phyloP scores from a whole-genome alignment of 1,139 yeast species.

The Blastobotrys illinoisensis region DNA sequence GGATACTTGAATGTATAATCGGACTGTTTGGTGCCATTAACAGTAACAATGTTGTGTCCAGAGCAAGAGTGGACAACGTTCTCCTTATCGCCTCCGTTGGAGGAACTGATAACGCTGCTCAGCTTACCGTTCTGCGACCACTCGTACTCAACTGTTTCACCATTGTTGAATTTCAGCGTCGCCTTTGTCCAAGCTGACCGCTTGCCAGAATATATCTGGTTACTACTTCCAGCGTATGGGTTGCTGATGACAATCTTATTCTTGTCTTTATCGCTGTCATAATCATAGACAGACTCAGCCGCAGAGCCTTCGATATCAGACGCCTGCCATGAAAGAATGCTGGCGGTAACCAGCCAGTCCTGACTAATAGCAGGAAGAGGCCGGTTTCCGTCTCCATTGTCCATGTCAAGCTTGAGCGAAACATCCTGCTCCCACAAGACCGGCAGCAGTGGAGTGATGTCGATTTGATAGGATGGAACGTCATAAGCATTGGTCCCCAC shows the following conservation, averaged over 20 bases:
- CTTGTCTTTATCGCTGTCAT: background rate
- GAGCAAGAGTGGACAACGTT: constrained; percentile 12
- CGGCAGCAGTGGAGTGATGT: constrained; percentile 63
- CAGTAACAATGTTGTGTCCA: constrained; percentile 10
- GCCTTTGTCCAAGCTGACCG: background rate
- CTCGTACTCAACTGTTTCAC: constrained; percentile 9
- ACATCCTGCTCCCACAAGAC: constrained; percentile 45
- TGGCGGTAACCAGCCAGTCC: constrained; percentile 71
- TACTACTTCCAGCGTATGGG: background rate
- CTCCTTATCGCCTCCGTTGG: constrained; percentile 12
- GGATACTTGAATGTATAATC: constrained; percentile 6
- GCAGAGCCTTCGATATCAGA: constrained; percentile 27
- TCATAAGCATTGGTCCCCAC: constrained; percentile 72
- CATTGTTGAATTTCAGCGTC: background rate
- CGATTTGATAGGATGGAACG: constrained; percentile 58
- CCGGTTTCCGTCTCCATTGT: constrained; percentile 43
- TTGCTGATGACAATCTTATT: constrained; percentile 1
- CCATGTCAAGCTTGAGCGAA: constrained; percentile 35
- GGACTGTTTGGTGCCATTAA: constrained; percentile 7
- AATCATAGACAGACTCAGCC: background rate
- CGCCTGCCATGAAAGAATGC: constrained; percentile 56
- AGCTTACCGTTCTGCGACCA: constrained; percentile 15
- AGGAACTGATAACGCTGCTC: constrained; percentile 13
- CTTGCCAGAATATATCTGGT: constrained; percentile 4
- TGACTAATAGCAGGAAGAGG: constrained; percentile 39